Evolutionary conservation across 2,329 filamentous ascomycete species (phyloP).

Genomic region (Penicillium sp.): DNA sequence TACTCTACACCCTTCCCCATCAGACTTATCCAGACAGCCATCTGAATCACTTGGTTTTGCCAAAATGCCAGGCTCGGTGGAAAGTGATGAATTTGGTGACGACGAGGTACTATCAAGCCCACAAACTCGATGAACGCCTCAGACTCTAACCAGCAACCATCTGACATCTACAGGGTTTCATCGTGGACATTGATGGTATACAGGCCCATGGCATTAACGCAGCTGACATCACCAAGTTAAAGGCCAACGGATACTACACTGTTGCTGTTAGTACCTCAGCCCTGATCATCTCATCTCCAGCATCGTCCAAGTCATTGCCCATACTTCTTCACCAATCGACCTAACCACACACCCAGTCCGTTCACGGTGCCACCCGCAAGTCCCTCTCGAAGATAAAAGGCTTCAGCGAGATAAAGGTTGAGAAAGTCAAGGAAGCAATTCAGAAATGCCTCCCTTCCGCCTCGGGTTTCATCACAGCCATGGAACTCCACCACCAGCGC

Average conservation of each 20-base stretch:
- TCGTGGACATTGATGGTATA: conserved; percentile 64
- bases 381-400: conserved; percentile 64
- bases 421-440: conserved; percentile 66
- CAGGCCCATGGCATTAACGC: conserved; percentile 64
- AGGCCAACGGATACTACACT: conserved; percentile 60
- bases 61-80: conserved; percentile 52
- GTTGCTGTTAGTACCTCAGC: conserved; percentile 51
- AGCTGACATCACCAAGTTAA: conserved; percentile 63
- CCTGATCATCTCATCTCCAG: background rate
- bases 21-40: background rate
- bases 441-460: conserved; percentile 57
- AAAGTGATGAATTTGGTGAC: conserved; percentile 49
- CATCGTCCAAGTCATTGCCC: background rate
- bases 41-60: background rate
- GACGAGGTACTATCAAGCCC: conserved; percentile 44
- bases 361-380: conserved; percentile 58
- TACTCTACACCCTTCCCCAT: background rate
- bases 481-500: conserved; percentile 60
- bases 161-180: conserved; percentile 47
- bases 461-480: conserved; percentile 62
- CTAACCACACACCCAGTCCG: conserved; percentile 44
- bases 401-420: conserved; percentile 66
- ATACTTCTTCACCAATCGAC: background rate
- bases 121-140: background rate
- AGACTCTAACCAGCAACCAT: background rate